A percentile compares a stretch with the other conserved stretches of the same genome.
Conservation (phyloP, 805 yeast genomes). For the Nakazawaea ernobii region DNA sequence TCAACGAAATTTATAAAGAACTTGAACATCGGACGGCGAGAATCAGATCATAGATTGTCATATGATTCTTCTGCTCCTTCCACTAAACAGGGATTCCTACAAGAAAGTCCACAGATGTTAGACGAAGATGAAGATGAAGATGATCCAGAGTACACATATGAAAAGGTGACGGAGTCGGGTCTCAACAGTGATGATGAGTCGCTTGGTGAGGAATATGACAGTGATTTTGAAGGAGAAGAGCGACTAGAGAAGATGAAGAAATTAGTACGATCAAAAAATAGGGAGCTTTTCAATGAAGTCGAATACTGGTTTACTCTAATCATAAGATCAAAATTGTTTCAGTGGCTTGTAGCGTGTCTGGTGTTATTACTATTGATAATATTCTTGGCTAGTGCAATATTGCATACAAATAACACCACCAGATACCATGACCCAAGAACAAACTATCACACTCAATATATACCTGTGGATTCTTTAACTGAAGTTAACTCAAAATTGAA, state of each 20-base stretch:
- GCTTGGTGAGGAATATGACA: constrained; percentile 3
- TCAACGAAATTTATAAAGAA: too few relatives aligned
- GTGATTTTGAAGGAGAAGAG: constrained; percentile 4
- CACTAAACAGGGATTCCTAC: not conserved
- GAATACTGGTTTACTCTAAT: not conserved
- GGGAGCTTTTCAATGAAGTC: not conserved
- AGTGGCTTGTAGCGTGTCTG: not conserved
- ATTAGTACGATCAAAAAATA: too few relatives aligned
- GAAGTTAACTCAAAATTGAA: constrained; percentile 7
- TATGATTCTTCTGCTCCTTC: not conserved
- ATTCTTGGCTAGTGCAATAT: not conserved
- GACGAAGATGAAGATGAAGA: constrained; percentile 4
- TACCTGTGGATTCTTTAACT: constrained; percentile 7
- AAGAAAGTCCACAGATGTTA: constrained; percentile 2
- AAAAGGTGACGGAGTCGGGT: not conserved
- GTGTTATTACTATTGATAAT: not conserved
- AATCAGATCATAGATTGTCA: not conserved
- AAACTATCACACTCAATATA: not conserved
- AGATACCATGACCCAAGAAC: not conserved
- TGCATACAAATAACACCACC: not conserved
- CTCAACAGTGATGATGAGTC: constrained; percentile 1
- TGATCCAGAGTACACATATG: not conserved
- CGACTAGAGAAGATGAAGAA: not conserved
- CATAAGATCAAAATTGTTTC: not conserved
- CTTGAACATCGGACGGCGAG: too few relatives aligned